Evolutionary conservation across 2,329 filamentous ascomycete genomes (phyloP).

Genomic region (Fusarium denticulatum): DNA sequence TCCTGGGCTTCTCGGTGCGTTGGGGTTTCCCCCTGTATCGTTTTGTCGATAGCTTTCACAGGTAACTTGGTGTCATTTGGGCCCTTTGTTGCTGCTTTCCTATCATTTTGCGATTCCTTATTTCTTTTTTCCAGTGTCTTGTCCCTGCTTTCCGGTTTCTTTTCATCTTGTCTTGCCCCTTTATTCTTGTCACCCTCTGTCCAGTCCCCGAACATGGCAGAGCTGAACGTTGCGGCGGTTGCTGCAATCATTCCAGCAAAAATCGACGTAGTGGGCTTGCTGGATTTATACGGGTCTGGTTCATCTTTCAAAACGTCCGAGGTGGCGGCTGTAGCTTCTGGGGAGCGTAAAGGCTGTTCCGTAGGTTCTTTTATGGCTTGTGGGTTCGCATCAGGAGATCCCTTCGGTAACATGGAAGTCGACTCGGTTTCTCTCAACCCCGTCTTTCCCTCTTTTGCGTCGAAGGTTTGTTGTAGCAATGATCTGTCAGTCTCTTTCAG

Average conservation of each 20-base stretch:
- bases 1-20: background rate
- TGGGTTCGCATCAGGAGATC: conserved; percentile 3
- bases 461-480: conserved; percentile 4
- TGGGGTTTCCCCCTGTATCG: conserved; percentile 44
- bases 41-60: background rate
- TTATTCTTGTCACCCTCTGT: conserved; percentile 48
- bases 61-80: background rate
- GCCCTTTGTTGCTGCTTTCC: background rate
- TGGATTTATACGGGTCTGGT: background rate
- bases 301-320: background rate
- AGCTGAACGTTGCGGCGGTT: conserved; percentile 41
- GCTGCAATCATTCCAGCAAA: conserved; percentile 23
- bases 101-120: background rate
- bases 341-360: background rate
- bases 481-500: background rate
- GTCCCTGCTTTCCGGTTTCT: background rate
- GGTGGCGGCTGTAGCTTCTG: background rate
- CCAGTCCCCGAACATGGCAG: conserved; percentile 36
- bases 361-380: background rate
- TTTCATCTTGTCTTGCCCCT: conserved; percentile 47
- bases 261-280: conserved; percentile 9
- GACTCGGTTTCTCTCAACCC: conserved; percentile 10
- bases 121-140: background rate
- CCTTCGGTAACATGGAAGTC: background rate
- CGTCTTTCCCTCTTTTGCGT: conserved; percentile 46